Percentiles rank a stretch among this genome's conserved stretches.
Evolutionary conservation across 768 basidiomycete species (phyloP).

Genomic region (Calvatia gigantea): DNA sequence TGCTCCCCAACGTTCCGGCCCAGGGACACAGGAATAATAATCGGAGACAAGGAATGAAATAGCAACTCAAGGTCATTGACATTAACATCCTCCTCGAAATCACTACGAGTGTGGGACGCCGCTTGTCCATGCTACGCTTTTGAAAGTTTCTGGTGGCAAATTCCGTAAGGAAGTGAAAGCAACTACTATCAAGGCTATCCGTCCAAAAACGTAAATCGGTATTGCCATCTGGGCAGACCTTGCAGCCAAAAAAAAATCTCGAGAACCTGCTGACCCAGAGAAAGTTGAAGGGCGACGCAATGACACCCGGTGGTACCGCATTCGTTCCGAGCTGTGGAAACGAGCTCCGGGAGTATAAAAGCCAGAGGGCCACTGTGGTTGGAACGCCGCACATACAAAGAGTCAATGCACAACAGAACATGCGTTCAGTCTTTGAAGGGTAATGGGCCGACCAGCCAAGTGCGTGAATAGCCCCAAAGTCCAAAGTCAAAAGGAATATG

Average conservation of each 20-base stretch:
- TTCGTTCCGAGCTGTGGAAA: background rate
- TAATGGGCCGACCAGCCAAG: constrained; percentile 16
- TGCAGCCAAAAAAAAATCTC: background rate
- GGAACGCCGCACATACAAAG: background rate
- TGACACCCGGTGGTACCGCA: background rate
- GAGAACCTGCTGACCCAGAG: background rate
- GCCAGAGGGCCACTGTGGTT: constrained; percentile 1
- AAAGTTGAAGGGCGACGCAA: background rate
- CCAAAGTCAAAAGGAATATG: background rate
- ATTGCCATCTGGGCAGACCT: background rate
- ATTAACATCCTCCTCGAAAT: background rate
- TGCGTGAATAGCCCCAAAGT: constrained; percentile 19
- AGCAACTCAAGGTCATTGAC: background rate
- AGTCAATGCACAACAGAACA: constrained; percentile 11
- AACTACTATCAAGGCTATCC: background rate
- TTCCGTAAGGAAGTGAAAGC: background rate
- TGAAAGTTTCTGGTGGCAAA: background rate
- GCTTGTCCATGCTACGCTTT: constrained; percentile 1
- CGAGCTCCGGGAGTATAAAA: background rate
- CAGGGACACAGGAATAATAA: too few species aligned
- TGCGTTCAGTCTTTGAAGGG: constrained; percentile 7
- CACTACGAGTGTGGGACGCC: background rate
- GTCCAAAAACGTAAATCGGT: constrained; percentile 4
- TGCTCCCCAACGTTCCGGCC: too few species aligned
- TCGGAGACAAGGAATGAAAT: too few species aligned